Conservation (phyloP, 768 basidiomycete species). For the Mycena crocata region DNA sequence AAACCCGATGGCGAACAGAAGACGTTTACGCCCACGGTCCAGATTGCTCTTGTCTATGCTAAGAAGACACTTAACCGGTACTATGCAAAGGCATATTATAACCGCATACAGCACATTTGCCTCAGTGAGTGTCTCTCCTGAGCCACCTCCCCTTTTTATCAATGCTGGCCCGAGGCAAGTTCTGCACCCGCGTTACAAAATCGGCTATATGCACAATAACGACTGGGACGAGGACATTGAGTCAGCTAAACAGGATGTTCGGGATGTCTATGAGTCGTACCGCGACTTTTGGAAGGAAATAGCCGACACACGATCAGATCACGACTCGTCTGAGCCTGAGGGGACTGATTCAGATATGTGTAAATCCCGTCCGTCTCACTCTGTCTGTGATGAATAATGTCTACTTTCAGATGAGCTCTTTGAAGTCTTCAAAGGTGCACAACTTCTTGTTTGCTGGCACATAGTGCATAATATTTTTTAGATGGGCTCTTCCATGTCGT, state of each 20-base stretch:
- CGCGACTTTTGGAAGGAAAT: no score
- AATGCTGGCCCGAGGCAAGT: not conserved
- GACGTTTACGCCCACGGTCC: conserved; percentile 21
- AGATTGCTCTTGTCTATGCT: conserved; percentile 26
- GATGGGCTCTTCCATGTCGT: no score
- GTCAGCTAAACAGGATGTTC: not conserved
- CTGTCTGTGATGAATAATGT: no score
- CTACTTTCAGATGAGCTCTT: no score
- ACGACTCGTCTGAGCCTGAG: no score
- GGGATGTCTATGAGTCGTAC: not conserved
- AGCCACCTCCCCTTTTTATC: not conserved
- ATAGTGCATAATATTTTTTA: no score
- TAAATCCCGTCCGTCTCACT: no score
- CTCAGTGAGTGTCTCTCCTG: conserved; percentile 1
- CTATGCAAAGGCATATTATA: conserved; percentile 27
- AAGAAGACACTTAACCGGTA: conserved; percentile 40
- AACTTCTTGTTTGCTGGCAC: no score
- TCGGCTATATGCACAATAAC: conserved; percentile 2
- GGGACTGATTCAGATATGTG: no score
- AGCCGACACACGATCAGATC: no score
- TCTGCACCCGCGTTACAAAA: conserved; percentile 19
- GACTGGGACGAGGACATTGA: conserved; percentile 13
- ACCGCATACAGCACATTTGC: not conserved
- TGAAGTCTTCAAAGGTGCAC: no score
- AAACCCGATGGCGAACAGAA: conserved; percentile 18